Conservation (phyloP, 306 rosid species). For the Corylus avellana region DNA sequence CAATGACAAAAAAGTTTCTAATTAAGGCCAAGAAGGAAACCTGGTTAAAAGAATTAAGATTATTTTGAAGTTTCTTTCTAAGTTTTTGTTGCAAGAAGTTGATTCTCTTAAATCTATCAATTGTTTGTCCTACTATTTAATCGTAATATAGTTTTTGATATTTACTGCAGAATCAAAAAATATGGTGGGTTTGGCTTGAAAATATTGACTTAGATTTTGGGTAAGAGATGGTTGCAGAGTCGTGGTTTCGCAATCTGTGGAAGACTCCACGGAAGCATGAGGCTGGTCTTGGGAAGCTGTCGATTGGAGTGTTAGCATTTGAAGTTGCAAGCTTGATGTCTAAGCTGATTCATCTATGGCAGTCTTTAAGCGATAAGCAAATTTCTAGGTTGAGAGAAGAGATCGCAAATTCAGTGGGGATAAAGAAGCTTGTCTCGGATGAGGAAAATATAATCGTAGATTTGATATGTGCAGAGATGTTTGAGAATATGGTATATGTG, state of each 20-base stretch:
- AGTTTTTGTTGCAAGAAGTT: not conserved
- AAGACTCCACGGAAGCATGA: slow-evolving; percentile 68
- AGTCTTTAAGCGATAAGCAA: slow-evolving; percentile 78
- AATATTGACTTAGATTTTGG: slow-evolving; percentile 30
- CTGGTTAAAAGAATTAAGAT: not conserved
- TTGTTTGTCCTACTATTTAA: slow-evolving; percentile 6
- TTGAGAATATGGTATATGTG: slow-evolving; percentile 65
- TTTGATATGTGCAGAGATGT: slow-evolving; percentile 68
- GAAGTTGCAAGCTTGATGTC: slow-evolving; percentile 97
- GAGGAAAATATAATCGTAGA: slow-evolving; percentile 63
- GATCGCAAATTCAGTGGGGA: slow-evolving; percentile 69
- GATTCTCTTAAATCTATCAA: not conserved
- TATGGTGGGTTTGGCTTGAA: slow-evolving; percentile 39
- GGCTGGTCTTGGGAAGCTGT: slow-evolving; percentile 54
- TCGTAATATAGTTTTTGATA: not conserved
- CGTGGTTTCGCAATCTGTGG: slow-evolving; percentile 90
- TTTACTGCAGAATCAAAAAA: slow-evolving; percentile 34
- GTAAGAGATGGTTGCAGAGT: slow-evolving; percentile 69
- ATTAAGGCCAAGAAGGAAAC: not conserved
- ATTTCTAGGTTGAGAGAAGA: slow-evolving; percentile 72
- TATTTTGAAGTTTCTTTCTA: not conserved
- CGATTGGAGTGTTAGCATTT: slow-evolving; percentile 86
- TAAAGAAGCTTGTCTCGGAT: slow-evolving; percentile 80
- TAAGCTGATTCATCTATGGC: slow-evolving; percentile 88
- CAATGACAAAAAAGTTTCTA: not conserved